These are phyloP conservation scores for Citrullus mucosospermus DNA, from an alignment of 306 rosid species.

Conservation along the genomic window DNA sequence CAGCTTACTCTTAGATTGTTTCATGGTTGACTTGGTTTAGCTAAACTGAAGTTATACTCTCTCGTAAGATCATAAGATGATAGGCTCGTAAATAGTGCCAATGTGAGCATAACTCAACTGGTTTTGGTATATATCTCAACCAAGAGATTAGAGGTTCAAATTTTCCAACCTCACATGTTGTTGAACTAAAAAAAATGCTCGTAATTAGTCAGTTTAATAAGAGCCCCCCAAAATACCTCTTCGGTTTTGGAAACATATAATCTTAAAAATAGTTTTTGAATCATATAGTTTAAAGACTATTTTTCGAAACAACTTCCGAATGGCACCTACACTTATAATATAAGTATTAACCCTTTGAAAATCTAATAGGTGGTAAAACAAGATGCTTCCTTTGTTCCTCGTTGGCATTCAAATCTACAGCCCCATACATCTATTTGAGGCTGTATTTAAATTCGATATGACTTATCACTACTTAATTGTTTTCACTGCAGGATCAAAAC, in stretches of 20 bases:
- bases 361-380: not conserved
- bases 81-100: not conserved
- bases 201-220: not conserved
- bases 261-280: not conserved
- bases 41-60: not conserved
- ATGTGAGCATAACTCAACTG: too few relatives aligned
- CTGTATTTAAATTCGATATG: not conserved
- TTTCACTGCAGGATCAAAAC: slow-evolving; percentile 48
- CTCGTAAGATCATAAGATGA: not conserved
- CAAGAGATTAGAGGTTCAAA: too few relatives aligned
- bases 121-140: not conserved
- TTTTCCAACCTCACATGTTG: not conserved
- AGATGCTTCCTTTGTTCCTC: not conserved
- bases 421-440: not conserved
- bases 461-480: slow-evolving; percentile 5
- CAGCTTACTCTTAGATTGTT: not conserved
- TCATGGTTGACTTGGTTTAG: not conserved
- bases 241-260: too few relatives aligned
- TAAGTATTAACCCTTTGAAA: not conserved
- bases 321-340: not conserved
- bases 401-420: not conserved
- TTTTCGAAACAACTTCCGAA: not conserved
- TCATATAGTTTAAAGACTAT: not conserved
- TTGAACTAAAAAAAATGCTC: not conserved
- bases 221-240: not conserved